Conservation (phyloP, 371 early-diverging fungal genomes). For the Mortierella sp. region DNA sequence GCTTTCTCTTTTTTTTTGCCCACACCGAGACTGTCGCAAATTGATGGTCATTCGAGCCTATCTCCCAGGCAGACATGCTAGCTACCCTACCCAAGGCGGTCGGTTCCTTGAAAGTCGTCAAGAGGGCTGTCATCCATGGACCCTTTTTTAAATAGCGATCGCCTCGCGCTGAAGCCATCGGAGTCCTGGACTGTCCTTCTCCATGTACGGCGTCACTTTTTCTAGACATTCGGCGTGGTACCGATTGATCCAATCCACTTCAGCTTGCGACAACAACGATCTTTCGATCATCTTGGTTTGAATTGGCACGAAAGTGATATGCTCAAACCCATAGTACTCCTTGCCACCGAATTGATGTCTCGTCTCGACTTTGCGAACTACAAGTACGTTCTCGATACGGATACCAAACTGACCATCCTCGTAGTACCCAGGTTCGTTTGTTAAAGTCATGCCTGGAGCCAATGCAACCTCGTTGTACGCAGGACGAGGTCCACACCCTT, state of each 20-base stretch:
- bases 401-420: conserved; percentile 98
- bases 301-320: conserved; percentile 90
- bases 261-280: conserved; percentile 70
- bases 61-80: no score
- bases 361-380: conserved; percentile 72
- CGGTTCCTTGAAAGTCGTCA: no score
- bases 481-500: conserved; percentile 88
- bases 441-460: conserved; percentile 88
- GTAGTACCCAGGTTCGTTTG: conserved; percentile 99
- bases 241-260: conserved; percentile 85
- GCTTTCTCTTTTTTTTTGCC: no score
- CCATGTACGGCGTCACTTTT: conserved; percentile 81
- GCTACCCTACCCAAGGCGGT: no score
- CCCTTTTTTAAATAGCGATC: conserved; percentile 1
- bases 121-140: no score
- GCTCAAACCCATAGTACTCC: conserved; percentile 88
- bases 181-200: conserved; percentile 58
- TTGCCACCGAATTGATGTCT: conserved; percentile 78
- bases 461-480: conserved; percentile 78
- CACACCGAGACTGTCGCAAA: no score
- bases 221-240: conserved; percentile 83
- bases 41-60: no score
- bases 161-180: conserved; percentile 20
- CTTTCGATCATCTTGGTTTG: conserved; percentile 79
- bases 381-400: conserved; percentile 92